Conservation (phyloP, 768 basidiomycete species). For the Russula abietina region DNA sequence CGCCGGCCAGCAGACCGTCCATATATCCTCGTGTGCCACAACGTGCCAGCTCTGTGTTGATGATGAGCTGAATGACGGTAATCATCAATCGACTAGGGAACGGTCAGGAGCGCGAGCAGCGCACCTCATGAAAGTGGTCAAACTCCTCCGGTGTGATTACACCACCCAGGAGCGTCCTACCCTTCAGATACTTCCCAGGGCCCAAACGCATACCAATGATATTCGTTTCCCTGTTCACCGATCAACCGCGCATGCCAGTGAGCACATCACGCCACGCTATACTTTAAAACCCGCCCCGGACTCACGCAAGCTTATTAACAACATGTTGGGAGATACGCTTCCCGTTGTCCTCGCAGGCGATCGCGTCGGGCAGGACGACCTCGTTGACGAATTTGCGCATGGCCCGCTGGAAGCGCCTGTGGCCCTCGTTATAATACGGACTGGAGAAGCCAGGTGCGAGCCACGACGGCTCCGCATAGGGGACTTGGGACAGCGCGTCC, state of each 20-base stretch:
- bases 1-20: conserved; percentile 76
- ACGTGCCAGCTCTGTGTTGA: conserved; percentile 76
- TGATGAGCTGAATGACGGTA: conserved; percentile 49
- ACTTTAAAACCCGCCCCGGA: conserved; percentile 10
- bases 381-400: conserved; percentile 74
- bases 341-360: conserved; percentile 76
- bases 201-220: conserved; percentile 88
- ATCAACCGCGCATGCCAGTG: neutral
- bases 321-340: conserved; percentile 81
- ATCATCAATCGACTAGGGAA: conserved; percentile 9
- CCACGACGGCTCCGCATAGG: conserved; percentile 87
- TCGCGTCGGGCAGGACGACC: conserved; percentile 69
- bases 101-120: neutral
- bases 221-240: conserved; percentile 53
- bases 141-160: conserved; percentile 76
- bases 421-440: conserved; percentile 74
- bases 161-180: conserved; percentile 69
- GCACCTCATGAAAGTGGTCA: conserved; percentile 90
- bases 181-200: conserved; percentile 82
- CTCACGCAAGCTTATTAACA: conserved; percentile 80
- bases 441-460: conserved; percentile 58
- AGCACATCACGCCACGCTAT: neutral
- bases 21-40: conserved; percentile 82
- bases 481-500: conserved; percentile 67
- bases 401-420: conserved; percentile 65